These are phyloP conservation scores for Scheffersomyces coipomensis DNA, from an alignment of 805 yeast species.

Conservation along the genomic window DNA sequence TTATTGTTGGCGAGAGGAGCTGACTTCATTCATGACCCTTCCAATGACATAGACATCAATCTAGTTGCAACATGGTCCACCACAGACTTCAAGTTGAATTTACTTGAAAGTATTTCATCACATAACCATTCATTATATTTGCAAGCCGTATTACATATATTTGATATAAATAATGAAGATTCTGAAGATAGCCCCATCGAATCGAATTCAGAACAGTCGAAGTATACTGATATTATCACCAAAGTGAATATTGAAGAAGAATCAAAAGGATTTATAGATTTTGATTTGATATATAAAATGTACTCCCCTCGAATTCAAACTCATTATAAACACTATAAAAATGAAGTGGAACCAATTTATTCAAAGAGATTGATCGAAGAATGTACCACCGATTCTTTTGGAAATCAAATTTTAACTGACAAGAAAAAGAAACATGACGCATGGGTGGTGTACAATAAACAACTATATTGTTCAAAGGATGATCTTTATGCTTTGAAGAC, in stretches of 20 bases:
- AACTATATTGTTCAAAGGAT: conserved; percentile 60
- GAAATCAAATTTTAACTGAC: conserved; percentile 20
- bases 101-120: conserved; percentile 40
- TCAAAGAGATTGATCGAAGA: conserved; percentile 13
- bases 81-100: conserved; percentile 41
- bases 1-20: no score
- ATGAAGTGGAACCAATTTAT: conserved; percentile 26
- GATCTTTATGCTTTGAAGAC: conserved; percentile 81
- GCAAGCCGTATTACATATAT: conserved; percentile 23
- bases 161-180: conserved; percentile 11
- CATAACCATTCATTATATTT: conserved; percentile 35
- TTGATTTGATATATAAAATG: conserved; percentile 46
- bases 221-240: conserved; percentile 5
- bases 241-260: conserved; percentile 8
- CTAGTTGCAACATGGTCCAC: conserved; percentile 37
- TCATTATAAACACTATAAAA: conserved; percentile 53
- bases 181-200: conserved; percentile 6
- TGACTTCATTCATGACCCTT: background rate
- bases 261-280: conserved; percentile 30
- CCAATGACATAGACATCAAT: conserved; percentile 1
- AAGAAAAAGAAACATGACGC: conserved; percentile 22
- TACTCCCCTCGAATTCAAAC: conserved; percentile 64
- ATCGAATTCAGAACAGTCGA: conserved; percentile 4
- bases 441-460: conserved; percentile 54
- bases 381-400: conserved; percentile 33